Percentiles rank a stretch among this genome's conserved stretches.
phyloP scores from a whole-genome alignment of 1,139 yeast species.

The Geotrichum cucujoidarum region DNA sequence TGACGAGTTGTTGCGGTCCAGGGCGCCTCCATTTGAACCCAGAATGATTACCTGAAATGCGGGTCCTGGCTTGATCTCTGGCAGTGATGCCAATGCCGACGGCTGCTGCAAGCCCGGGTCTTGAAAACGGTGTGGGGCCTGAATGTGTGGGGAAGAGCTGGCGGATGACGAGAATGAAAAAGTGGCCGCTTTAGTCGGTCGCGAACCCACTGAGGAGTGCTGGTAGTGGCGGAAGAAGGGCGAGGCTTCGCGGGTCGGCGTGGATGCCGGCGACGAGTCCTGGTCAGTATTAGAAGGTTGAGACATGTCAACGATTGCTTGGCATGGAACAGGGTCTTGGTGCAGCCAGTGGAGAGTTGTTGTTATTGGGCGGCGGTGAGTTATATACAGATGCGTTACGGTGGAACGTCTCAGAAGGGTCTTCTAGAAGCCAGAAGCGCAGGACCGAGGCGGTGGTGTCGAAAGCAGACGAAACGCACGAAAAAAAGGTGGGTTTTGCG shows the following conservation, averaged over 20 bases:
- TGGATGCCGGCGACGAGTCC: background rate
- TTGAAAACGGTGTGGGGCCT: background rate
- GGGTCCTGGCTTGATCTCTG: background rate
- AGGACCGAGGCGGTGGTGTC: no score
- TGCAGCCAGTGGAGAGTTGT: no score
- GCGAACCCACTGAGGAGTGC: background rate
- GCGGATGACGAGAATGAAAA: background rate
- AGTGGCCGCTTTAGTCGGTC: background rate
- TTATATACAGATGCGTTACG: no score
- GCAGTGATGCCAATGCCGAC: background rate
- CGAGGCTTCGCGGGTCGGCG: background rate
- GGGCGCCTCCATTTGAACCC: constrained; percentile 30
- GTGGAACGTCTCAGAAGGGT: no score
- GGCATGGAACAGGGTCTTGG: no score
- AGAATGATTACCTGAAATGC: constrained; percentile 19
- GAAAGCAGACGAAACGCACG: no score
- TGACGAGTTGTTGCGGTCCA: constrained; percentile 36
- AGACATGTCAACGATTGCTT: no score
- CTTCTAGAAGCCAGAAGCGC: no score
- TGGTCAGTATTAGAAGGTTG: no score
- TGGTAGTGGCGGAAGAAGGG: background rate
- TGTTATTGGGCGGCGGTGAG: no score
- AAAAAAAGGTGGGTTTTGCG: no score
- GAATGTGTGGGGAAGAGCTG: background rate
- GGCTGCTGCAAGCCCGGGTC: background rate